Base-by-base conservation (phyloP, 805 yeast species). In the Metschnikowia peoriensis region DNA sequence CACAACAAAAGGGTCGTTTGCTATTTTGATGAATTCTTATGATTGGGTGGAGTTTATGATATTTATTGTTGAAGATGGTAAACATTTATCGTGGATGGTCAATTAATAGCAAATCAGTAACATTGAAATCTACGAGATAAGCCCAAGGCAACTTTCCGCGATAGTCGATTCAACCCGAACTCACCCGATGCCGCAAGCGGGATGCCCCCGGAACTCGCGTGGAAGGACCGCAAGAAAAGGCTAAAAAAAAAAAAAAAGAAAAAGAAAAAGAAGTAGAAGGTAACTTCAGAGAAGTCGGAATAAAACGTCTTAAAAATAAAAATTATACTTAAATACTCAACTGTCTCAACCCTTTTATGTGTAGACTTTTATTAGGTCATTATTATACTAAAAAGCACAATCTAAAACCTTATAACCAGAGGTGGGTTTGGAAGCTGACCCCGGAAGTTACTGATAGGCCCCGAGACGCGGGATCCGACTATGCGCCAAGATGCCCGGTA, bases 171-270 rank as follows among this genome's bases (percentile, higher is more conserved):
- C 22, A 17, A 6, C 47, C 52, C 52, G 52, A 44, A 45, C 39
- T 42, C 48, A 29, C 44, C 52, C 52, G 52, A 44, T 40, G 45
- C 44, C 48, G 38, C 41, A 44, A 44, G 47, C 52, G 45, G 52
- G 41, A 28, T n/a, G 15, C 52, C 52, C 52, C 27, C 52, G 45
- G 48, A 39, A 39, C n/a, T 29, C 27, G 10, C 34, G 14, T 16
- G 16, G 15, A 9, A 32, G 6, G 35, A 32, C 10, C 35, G 14
- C 35, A 32, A 32, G 2, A 32, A 6, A 32, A 32, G 40, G 35
- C 12, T 7, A 38, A 48, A 29, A 48, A 41, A 47, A 34, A 38
- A 48, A 17, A 37, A 22, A 32, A 38, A 22, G 9, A 15, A 39
- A 28, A 32, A 9, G n/a, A 12, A n/a, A 11, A 43, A 29, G 2